Evolutionary conservation across 148 eudicot genomes (phyloP).

Genomic region (Selenicereus undatus): DNA sequence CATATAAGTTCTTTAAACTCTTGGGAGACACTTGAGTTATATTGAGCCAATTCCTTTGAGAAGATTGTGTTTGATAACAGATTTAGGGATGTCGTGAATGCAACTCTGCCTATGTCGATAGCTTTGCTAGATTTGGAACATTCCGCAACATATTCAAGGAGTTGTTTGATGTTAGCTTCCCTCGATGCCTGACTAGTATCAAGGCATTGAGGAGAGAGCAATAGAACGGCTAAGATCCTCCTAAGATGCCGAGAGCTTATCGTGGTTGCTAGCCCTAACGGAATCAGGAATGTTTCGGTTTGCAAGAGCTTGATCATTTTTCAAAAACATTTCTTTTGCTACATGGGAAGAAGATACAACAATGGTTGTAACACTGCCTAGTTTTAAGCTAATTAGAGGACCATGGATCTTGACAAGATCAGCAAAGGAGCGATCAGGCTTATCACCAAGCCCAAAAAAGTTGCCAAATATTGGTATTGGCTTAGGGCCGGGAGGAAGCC

Average conservation of each 20-base stretch:
- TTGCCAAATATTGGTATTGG: neutral
- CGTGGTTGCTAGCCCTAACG: neutral
- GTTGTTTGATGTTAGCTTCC: neutral
- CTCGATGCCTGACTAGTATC: neutral
- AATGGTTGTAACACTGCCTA: neutral
- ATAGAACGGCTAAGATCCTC: neutral
- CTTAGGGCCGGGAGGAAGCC: neutral
- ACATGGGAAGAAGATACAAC: neutral
- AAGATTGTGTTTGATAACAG: neutral
- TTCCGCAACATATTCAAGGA: neutral
- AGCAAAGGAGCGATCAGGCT: neutral
- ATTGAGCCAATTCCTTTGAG: neutral
- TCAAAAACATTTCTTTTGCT: neutral
- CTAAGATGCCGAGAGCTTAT: neutral
- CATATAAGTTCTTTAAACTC: neutral
- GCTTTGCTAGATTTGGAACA: neutral
- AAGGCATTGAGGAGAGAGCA: neutral
- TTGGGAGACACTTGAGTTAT: neutral
- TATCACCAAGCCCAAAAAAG: neutral
- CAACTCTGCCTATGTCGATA: neutral
- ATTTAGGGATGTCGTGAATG: neutral
- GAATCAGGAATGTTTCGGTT: neutral
- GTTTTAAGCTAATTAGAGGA: neutral
- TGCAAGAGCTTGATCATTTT: neutral
- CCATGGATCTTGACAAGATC: neutral